Evolutionary conservation across 306 rosid genomes (phyloP), one percentile per base, ranked within the genome.

Genomic region (Cyclanthera cordifolia): DNA sequence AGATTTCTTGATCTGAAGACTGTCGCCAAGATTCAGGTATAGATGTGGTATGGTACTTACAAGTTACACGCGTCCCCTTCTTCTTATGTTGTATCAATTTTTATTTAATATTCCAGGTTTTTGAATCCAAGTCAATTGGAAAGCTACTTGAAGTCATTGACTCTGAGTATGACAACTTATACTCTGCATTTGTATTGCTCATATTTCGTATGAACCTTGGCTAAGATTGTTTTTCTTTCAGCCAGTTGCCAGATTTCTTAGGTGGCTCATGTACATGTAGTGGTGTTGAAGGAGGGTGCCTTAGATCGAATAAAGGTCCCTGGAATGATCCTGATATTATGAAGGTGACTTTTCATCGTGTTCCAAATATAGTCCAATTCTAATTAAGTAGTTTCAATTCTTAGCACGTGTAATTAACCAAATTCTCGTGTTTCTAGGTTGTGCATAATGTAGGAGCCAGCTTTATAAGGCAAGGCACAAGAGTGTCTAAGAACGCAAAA

Each of bases 161-260:
- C 75, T 82, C 93, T 27, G 81, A 90, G 98, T 92, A 82, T 78
- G 73, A 21, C 75, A 55, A 53, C 23, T 11, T 15, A 39, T 71
- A 8, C 46, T 20, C 65, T 21, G 14, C 50, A 46, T 72, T 50
- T 37, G 50, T 5, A 9, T n/a, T 59, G 5, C 45, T 17, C 46
- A 48, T 32, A 7, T 55, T 59, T 63, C 67, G 24, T 75, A 54
- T 70, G 72, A 76, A 53, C 60, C 74, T 61, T 25, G 19, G 21
- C 72, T 68, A 53, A 25, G 23, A 37, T 23, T 74, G 54, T 78
- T 28, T 45, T 66, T 66, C 75, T 79, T 80, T 37, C 90, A 90
- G 97, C 82, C 96, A 88, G 84, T 81, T 94, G 86, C 96, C 97
- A 16, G 87, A 90, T 69, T 90, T 90, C 87, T 82, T 94, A 64